Evolutionary conservation across 768 basidiomycete species (phyloP).

Genomic region (Polyporus arcularius): DNA sequence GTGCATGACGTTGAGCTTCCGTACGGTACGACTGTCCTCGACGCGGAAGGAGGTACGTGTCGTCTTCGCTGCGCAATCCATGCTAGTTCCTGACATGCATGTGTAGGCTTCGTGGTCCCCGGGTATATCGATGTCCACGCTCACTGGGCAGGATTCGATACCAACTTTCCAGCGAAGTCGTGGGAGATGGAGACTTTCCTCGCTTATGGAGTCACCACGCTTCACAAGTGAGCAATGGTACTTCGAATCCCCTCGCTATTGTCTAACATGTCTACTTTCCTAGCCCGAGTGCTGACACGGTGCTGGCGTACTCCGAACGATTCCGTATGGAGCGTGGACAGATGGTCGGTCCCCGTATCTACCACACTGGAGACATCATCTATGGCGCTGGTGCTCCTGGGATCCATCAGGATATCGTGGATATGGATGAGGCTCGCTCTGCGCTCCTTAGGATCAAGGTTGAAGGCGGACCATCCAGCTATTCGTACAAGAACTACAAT

Average conservation of each 20-base stretch:
- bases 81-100: not conserved
- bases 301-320: constrained; percentile 64
- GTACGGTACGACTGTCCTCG: constrained; percentile 39
- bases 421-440: constrained; percentile 60
- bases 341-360: constrained; percentile 70
- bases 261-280: not conserved
- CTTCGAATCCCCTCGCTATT: not conserved
- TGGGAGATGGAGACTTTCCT: constrained; percentile 80
- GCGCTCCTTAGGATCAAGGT: constrained; percentile 69
- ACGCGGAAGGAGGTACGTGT: constrained; percentile 59
- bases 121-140: constrained; percentile 80
- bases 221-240: constrained; percentile 60
- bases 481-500: constrained; percentile 81
- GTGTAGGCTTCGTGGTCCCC: constrained; percentile 60
- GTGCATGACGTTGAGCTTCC: constrained; percentile 39
- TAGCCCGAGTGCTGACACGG: constrained; percentile 67
- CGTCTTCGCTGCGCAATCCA: not conserved
- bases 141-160: constrained; percentile 62
- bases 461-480: constrained; percentile 68
- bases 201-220: constrained; percentile 73
- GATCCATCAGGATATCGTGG: constrained; percentile 64
- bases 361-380: constrained; percentile 66
- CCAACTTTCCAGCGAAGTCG: constrained; percentile 59
- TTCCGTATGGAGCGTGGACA: constrained; percentile 68
- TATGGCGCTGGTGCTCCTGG: constrained; percentile 50